Evolutionary conservation across 306 rosid species (phyloP).

Genomic region (Lablab purpureus): DNA sequence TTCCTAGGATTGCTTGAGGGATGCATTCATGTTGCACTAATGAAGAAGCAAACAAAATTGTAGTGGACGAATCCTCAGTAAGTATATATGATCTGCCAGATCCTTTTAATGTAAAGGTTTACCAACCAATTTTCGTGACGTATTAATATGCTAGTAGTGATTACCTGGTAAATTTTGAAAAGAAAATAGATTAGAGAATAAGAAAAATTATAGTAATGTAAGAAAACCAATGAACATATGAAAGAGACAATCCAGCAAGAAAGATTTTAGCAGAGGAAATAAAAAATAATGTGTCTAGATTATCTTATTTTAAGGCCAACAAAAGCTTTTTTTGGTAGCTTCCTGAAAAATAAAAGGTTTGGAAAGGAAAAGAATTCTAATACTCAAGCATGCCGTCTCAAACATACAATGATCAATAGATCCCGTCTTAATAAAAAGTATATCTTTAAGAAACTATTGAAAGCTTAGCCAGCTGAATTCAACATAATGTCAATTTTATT

Average conservation of each 20-base stretch:
- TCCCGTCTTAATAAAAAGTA: neutral
- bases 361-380: neutral
- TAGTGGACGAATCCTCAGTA: slow-evolving; percentile 74
- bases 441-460: neutral
- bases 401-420: slow-evolving; percentile 31
- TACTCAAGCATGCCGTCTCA: neutral
- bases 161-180: slow-evolving; percentile 63
- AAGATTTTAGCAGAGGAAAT: neutral
- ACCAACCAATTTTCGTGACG: slow-evolving; percentile 71
- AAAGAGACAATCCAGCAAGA: slow-evolving; percentile 17
- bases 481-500: slow-evolving; percentile 4
- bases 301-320: neutral
- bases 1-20: slow-evolving; percentile 84
- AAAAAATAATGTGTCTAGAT: neutral
- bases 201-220: slow-evolving; percentile 23
- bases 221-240: neutral
- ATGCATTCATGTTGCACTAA: slow-evolving; percentile 83
- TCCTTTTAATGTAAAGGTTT: slow-evolving; percentile 74
- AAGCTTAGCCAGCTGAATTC: neutral
- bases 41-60: slow-evolving; percentile 74
- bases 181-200: slow-evolving; percentile 4
- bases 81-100: slow-evolving; percentile 76
- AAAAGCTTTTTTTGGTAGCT: neutral
- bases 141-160: slow-evolving; percentile 67
- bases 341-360: neutral